Base-by-base conservation (phyloP, 23 red algal species). In the Rhodosorus marinus region DNA sequence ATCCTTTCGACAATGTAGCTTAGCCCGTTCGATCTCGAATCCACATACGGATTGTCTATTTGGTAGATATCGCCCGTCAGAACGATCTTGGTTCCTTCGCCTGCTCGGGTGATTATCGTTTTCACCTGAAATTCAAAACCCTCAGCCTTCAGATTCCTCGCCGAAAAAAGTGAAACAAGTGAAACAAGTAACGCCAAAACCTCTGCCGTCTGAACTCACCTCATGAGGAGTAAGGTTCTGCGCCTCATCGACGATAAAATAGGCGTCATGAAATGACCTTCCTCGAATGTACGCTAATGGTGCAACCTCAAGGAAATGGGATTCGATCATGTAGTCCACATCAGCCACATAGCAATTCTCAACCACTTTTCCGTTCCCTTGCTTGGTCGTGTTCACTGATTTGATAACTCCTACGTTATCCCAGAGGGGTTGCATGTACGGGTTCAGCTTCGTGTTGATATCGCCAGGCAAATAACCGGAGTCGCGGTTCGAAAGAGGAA, bases 181-280 rank as follows among this genome's bases (percentile, higher is more conserved):
- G n/a, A n/a, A n/a, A n/a, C n/a, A n/a, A n/a, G n/a, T n/a, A n/a
- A n/a, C n/a, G n/a, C n/a, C n/a, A n/a, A n/a, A n/a, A n/a, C n/a
- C n/a, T n/a, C n/a, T n/a, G n/a, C n/a, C n/a, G n/a, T n/a, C n/a
- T n/a, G 11, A 43, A 43, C 11, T 11, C 17, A 74, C 68, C 47
- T 74, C 68, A 35, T 60, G 68, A 9, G 68, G 68, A 19, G 68
- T 60, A 26, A 74, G 59, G 35, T 74, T 74, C 25, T 74, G 68
- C 33, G 40, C 49, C 59, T 74, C 68, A 24, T 74, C 68, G 0
- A 74, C 45, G 59, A 74, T 74, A 20, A 74, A 43, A 26, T 62
- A 74, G 8, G 68, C 42, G 24, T 51, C 47, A 33, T 30, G 26
- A 29, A 74, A 51, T 19, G 55, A 62, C 4, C 68, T 54, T 1